A percentile compares a stretch with the other conserved stretches of the same genome.
phyloP scores from a whole-genome alignment of 106 monocot species.

The Iris macrosiphon region DNA sequence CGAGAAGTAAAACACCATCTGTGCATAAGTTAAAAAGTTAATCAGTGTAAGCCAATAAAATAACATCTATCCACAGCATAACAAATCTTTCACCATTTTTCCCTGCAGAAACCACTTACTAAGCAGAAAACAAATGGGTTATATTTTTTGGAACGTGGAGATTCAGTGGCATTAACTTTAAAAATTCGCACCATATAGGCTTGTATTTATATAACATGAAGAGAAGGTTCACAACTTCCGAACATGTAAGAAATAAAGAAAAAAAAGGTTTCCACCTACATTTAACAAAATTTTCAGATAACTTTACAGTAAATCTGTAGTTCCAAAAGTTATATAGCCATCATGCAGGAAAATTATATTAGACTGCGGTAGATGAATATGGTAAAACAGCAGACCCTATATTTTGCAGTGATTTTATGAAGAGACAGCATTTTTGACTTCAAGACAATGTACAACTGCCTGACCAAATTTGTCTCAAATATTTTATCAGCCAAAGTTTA shows the following conservation, averaged over 20 bases:
- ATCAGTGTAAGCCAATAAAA: slow-evolving; percentile 6
- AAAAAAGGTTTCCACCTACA: too few species aligned
- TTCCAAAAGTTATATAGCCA: neutral
- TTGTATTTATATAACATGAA: too few species aligned
- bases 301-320: neutral
- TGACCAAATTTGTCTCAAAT: neutral
- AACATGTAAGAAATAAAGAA: neutral
- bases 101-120: neutral
- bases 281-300: neutral
- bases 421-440: neutral
- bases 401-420: neutral
- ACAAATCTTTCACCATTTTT: neutral
- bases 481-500: too few species aligned
- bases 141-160: too few species aligned
- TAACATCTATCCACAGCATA: neutral
- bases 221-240: neutral
- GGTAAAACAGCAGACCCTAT: too few species aligned
- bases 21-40: slow-evolving; percentile 17
- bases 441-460: neutral
- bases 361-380: too few species aligned
- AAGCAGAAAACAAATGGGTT: too few species aligned
- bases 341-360: neutral
- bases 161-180: neutral
- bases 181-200: too few species aligned
- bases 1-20: slow-evolving; percentile 92